Percentiles rank a stretch among this genome's conserved stretches.
Evolutionary conservation across 2,329 filamentous ascomycete genomes (phyloP).

Genomic region (Ophiostoma novo-ulmi): DNA sequence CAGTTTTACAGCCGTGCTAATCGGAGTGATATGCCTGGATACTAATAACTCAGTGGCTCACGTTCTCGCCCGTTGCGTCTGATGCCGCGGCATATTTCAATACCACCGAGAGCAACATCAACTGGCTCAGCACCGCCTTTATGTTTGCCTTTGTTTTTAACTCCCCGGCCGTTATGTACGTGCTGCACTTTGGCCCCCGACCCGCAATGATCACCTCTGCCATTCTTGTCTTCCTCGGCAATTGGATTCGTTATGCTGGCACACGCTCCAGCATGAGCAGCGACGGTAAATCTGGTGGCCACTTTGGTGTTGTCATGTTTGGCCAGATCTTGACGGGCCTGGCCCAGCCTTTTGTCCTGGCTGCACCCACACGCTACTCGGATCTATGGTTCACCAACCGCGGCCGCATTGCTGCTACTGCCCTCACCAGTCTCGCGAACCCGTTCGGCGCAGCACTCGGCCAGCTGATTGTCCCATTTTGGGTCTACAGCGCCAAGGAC

Average conservation of each 20-base stretch:
- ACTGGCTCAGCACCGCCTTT: conserved; percentile 88
- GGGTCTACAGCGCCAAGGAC: conserved; percentile 57
- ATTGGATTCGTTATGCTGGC: conserved; percentile 86
- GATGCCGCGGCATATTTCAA: conserved; percentile 69
- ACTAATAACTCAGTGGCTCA: conserved; percentile 65
- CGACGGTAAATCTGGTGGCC: conserved; percentile 42
- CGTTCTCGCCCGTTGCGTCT: conserved; percentile 76
- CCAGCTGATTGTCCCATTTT: conserved; percentile 78
- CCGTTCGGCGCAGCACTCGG: conserved; percentile 84
- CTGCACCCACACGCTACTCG: conserved; percentile 83
- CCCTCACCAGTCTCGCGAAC: conserved; percentile 78
- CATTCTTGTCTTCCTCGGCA: conserved; percentile 70
- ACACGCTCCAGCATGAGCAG: conserved; percentile 38
- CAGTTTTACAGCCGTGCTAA: neutral
- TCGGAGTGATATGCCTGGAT: neutral
- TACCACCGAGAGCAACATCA: conserved; percentile 70
- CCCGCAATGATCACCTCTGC: conserved; percentile 69
- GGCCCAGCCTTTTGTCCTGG: conserved; percentile 85
- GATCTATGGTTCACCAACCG: conserved; percentile 89
- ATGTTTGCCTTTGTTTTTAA: conserved; percentile 75
- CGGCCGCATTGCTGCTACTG: conserved; percentile 82
- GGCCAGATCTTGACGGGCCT: conserved; percentile 87
- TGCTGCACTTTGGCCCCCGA: conserved; percentile 75
- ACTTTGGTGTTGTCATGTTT: conserved; percentile 75
- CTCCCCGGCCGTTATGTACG: conserved; percentile 68